Percentiles rank a stretch among this genome's conserved stretches.
Conservation (phyloP, 2,329 filamentous ascomycete species). For the Neofusicoccum sp. region DNA sequence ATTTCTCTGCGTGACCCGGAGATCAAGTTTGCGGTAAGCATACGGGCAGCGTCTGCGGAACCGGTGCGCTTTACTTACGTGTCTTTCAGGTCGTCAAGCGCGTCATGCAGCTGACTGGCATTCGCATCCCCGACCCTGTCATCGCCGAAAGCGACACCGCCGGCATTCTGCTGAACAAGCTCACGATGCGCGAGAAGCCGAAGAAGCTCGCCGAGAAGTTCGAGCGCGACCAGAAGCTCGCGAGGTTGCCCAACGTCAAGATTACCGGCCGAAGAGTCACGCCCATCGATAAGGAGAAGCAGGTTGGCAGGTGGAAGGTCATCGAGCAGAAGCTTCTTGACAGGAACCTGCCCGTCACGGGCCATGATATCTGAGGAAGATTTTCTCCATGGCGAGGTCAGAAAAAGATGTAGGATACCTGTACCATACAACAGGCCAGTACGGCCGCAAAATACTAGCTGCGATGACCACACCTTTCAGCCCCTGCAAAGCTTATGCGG, state of each 20-base stretch:
- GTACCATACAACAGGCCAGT: slow-evolving; percentile 1
- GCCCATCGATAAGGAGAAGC: slow-evolving; percentile 70
- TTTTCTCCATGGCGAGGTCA: not conserved
- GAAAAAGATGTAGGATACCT: not conserved
- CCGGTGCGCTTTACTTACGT: not conserved
- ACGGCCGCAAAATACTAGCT: not conserved
- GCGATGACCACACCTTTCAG: not conserved
- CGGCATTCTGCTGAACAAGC: slow-evolving; percentile 35
- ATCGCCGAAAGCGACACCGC: slow-evolving; percentile 50
- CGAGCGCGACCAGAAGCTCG: slow-evolving; percentile 55
- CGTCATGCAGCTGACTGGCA: slow-evolving; percentile 77
- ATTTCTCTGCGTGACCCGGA: slow-evolving; percentile 32
- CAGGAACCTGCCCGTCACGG: slow-evolving; percentile 14
- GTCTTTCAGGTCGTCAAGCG: slow-evolving; percentile 72
- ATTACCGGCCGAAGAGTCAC: slow-evolving; percentile 67
- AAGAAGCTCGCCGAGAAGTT: slow-evolving; percentile 60
- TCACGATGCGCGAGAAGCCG: slow-evolving; percentile 34
- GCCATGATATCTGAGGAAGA: not conserved
- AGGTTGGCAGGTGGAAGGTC: slow-evolving; percentile 76
- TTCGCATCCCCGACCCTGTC: slow-evolving; percentile 70
- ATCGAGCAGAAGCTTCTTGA: slow-evolving; percentile 68
- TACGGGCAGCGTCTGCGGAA: not conserved
- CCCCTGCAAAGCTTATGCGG: too few species aligned
- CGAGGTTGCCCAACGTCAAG: slow-evolving; percentile 68
- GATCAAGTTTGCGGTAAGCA: slow-evolving; percentile 41